Conservation (phyloP, 192 early-diverging fungal genomes). For the Coemansia sp. region DNA sequence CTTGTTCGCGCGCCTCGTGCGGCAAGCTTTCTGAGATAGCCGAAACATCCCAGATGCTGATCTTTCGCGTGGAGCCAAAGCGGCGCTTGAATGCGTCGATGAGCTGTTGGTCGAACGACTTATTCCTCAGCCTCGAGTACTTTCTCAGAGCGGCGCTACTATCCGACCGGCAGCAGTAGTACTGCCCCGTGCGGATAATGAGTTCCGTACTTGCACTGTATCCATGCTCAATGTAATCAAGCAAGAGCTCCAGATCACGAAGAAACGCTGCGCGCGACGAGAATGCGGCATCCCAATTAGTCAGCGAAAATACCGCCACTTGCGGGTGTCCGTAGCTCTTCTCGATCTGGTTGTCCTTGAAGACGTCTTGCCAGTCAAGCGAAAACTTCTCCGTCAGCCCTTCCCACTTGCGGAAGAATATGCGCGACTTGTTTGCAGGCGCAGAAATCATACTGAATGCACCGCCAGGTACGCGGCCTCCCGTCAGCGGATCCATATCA, state of each 20-base stretch:
- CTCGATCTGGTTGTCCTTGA: background rate
- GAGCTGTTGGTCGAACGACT: slow-evolving; percentile 23
- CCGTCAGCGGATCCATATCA: slow-evolving; percentile 3
- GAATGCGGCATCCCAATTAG: slow-evolving; percentile 56
- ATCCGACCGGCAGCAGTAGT: slow-evolving; percentile 55
- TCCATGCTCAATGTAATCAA: slow-evolving; percentile 18
- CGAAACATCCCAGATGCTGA: slow-evolving; percentile 47
- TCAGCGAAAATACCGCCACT: slow-evolving; percentile 40
- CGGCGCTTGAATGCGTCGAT: slow-evolving; percentile 16
- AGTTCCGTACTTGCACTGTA: slow-evolving; percentile 33
- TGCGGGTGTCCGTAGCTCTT: slow-evolving; percentile 8
- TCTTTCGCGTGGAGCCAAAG: slow-evolving; percentile 7
- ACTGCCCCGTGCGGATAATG: slow-evolving; percentile 52
- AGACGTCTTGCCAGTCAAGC: background rate
- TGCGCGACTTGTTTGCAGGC: slow-evolving; percentile 5
- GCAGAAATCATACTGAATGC: background rate
- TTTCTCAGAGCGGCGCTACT: slow-evolving; percentile 8
- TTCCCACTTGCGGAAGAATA: slow-evolving; percentile 8
- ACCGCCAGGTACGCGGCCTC: background rate
- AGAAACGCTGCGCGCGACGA: slow-evolving; percentile 20
- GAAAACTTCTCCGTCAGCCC: background rate
- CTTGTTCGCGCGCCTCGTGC: slow-evolving; percentile 19
- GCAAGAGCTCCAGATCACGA: slow-evolving; percentile 15
- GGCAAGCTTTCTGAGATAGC: slow-evolving; percentile 31
- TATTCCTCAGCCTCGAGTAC: slow-evolving; percentile 18